A percentile compares a stretch with the other conserved stretches of the same genome.
phyloP scores from a whole-genome alignment of 805 yeast genomes.

The Saccharomycopsis lassenensis region DNA sequence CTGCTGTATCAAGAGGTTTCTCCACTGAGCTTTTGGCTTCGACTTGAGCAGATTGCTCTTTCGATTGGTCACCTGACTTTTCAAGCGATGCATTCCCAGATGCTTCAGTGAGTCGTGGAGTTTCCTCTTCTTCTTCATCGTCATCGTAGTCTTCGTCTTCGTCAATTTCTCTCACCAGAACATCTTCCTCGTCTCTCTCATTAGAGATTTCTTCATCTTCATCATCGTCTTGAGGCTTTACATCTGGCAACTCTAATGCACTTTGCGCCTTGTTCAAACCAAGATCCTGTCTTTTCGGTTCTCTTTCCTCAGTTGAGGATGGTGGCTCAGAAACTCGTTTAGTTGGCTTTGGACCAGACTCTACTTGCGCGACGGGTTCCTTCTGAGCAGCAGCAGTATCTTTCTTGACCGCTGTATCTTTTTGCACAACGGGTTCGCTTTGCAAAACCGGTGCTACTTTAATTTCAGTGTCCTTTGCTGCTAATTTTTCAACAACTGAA shows the following conservation, averaged over 20 bases:
- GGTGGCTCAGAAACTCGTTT: too few relatives aligned
- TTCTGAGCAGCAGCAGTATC: not conserved
- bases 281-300: not conserved
- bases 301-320: too few relatives aligned
- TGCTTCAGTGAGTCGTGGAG: too few relatives aligned
- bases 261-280: not conserved
- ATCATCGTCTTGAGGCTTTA: conserved; percentile 1
- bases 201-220: conserved; percentile 6
- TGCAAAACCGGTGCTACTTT: too few relatives aligned
- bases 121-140: conserved; percentile 11
- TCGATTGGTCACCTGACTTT: too few relatives aligned
- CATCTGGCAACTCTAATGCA: conserved; percentile 4
- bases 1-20: not conserved
- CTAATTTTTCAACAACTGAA: too few relatives aligned
- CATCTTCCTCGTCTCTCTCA: conserved; percentile 6
- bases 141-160: conserved; percentile 14
- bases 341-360: too few relatives aligned
- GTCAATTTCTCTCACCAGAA: conserved; percentile 9
- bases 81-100: too few relatives aligned
- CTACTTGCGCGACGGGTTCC: not conserved
- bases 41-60: too few relatives aligned
- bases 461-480: too few relatives aligned
- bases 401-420: not conserved
- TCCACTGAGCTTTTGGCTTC: too few relatives aligned
- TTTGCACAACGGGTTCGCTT: conserved; percentile 1